phyloP scores from a whole-genome alignment of 192 early-diverging fungal species.

The Coemansia sp. region DNA sequence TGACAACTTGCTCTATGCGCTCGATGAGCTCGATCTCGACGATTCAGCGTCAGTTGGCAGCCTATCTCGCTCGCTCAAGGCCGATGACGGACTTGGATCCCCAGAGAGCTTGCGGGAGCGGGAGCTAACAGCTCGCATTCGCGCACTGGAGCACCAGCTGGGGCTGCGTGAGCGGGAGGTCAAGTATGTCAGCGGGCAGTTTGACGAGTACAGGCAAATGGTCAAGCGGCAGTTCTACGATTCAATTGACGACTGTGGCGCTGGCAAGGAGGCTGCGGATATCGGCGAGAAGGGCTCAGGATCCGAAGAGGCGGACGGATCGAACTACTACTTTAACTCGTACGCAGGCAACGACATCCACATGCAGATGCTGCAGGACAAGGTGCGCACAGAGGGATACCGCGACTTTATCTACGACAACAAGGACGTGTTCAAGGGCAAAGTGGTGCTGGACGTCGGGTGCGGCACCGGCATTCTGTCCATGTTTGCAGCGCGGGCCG shows the following conservation, averaged over 20 bases:
- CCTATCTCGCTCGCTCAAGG: neutral
- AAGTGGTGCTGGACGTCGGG: constrained; percentile 92
- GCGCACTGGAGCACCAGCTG: constrained; percentile 56
- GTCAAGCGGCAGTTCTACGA: constrained; percentile 73
- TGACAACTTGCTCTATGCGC: constrained; percentile 68
- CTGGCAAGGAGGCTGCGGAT: constrained; percentile 3
- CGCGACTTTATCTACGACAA: constrained; percentile 90
- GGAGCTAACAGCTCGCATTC: constrained; percentile 57
- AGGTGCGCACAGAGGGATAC: constrained; percentile 90
- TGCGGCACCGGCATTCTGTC: constrained; percentile 94
- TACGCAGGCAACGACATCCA: constrained; percentile 56
- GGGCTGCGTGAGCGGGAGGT: constrained; percentile 55
- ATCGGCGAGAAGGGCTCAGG: neutral
- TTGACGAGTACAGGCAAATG: constrained; percentile 65
- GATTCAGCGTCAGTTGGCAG: constrained; percentile 37
- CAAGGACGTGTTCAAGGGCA: constrained; percentile 75
- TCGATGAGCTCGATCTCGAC: constrained; percentile 70
- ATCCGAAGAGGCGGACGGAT: constrained; percentile 9
- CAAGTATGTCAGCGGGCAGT: constrained; percentile 57
- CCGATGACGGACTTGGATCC: constrained; percentile 11
- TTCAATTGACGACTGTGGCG: constrained; percentile 22
- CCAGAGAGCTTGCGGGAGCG: constrained; percentile 56
- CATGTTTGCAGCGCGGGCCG: constrained; percentile 94
- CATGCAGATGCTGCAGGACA: constrained; percentile 98
- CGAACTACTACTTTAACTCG: constrained; percentile 57